Conservation (phyloP, 805 yeast species). For the Starmerella stigmatis region DNA sequence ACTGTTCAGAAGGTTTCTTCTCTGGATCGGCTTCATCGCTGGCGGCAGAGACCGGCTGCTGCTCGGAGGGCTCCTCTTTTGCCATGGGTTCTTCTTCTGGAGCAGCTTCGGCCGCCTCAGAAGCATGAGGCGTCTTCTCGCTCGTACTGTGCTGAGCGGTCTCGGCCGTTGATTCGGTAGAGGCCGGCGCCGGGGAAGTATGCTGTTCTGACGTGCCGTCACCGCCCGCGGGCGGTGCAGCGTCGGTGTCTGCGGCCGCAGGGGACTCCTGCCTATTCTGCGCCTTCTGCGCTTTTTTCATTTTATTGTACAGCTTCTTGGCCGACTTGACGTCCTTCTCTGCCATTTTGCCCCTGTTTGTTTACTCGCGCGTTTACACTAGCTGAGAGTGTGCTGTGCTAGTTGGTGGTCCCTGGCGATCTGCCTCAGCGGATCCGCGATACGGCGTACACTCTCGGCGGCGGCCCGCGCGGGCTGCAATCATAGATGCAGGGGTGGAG, state of each 20-base stretch:
- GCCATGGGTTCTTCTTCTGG: no score
- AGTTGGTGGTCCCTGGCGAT: not conserved
- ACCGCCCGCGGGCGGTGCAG: not conserved
- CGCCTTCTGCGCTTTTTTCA: constrained; percentile 49
- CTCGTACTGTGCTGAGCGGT: no score
- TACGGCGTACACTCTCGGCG: not conserved
- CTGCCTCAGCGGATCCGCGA: no score
- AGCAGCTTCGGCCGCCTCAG: constrained; percentile 2
- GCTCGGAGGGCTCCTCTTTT: no score
- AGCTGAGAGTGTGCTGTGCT: not conserved
- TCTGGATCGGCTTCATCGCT: no score
- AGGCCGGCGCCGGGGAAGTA: no score
- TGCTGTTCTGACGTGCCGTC: not conserved
- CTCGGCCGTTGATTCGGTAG: no score
- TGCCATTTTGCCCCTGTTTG: constrained; percentile 7
- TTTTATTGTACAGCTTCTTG: constrained; percentile 58
- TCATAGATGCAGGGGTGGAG: not conserved
- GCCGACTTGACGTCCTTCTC: constrained; percentile 49
- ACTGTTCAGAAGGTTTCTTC: no score
- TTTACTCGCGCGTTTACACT: not conserved
- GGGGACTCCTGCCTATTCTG: constrained; percentile 33
- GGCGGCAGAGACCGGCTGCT: no score
- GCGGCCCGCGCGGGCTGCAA: not conserved
- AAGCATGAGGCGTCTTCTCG: not conserved
- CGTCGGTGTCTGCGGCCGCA: constrained; percentile 14